Base-by-base conservation (phyloP, 306 rosid species). In the Pyrus communis region DNA sequence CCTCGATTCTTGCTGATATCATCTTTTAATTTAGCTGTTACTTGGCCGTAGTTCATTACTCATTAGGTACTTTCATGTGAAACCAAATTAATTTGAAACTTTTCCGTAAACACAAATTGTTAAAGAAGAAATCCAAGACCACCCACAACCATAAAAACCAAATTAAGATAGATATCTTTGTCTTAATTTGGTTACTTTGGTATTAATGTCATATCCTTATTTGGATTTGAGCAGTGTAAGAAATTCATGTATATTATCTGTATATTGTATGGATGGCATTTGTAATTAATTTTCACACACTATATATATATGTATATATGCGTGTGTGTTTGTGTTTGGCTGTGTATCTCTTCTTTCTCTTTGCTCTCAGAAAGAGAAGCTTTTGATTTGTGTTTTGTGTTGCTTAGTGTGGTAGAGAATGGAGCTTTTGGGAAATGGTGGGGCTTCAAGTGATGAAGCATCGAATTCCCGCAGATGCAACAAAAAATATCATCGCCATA, bases 401-500 rank as follows among this genome's bases (percentile, higher is more conserved):
- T 55, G 31, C 58, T 15, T 17, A 40, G 42, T 17, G 54, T 52
- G 45, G 33, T 12, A 38, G 63, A 40, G 58, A 69, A 84, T 89
- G 96, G 85, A 84, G 49, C 9, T 55, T 40, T 46, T 61, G 71
- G 85, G 81, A 69, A 73, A 30, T 74, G 82, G 19, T 2, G 74
- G 77, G 31, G 86, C 74, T 4, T 84, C 86, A 21, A 79, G 84
- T 7, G 92, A 83, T 74, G 86, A 80, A 10, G 52, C 51, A 28
- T 79, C 80, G 1, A 75, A 22, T 49, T 63, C 79, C 67, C 77
- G 74, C 61, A 81, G 33, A 21, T 78, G 76, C 62, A 82, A 33
- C 77, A 86, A 27, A 64, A 2, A 59, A 28, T 78, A 82, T 75
- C 85, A 87, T 77, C 93, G 91, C 31, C 97, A 88, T 69, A 75